These are phyloP conservation scores for Penicillium sp. DNA, from an alignment of 2,329 filamentous ascomycete species.

Conservation along the genomic window DNA sequence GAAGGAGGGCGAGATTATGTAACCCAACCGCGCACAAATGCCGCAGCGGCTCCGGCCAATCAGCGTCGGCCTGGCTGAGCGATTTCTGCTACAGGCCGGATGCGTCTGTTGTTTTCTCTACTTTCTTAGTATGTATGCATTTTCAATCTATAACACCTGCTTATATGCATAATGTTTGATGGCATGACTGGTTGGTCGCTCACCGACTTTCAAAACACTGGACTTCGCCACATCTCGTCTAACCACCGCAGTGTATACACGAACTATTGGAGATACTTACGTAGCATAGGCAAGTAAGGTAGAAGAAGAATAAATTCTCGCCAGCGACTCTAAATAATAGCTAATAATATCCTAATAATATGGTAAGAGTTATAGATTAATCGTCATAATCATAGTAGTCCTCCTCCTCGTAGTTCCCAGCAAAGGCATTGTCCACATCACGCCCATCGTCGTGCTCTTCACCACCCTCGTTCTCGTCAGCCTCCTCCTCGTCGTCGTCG, in stretches of 20 bases:
- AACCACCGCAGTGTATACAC: too few species aligned
- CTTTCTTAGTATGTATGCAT: too few species aligned
- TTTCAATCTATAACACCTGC: background rate
- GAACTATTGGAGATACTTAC: too few species aligned
- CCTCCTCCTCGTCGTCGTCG: conserved; percentile 19
- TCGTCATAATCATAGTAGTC: conserved; percentile 30
- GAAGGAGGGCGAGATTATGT: background rate
- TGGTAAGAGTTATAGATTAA: background rate
- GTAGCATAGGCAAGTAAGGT: background rate
- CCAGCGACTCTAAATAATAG: background rate
- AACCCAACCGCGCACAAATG: conserved; percentile 7
- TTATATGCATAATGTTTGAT: background rate
- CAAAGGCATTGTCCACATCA: conserved; percentile 33
- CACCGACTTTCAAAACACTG: background rate
- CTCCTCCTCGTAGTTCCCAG: conserved; percentile 33
- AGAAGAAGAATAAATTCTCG: background rate
- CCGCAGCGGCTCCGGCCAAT: conserved; percentile 2
- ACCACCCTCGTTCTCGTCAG: conserved; percentile 24
- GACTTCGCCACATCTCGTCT: background rate
- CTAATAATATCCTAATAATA: background rate
- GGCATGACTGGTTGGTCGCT: background rate
- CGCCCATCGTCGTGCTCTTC: conserved; percentile 31
- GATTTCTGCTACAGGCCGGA: conserved; percentile 4
- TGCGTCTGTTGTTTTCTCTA: background rate
- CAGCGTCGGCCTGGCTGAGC: background rate